Conservation (phyloP, 108 stramenopile species). For the Cylindrotheca fusiformis region DNA sequence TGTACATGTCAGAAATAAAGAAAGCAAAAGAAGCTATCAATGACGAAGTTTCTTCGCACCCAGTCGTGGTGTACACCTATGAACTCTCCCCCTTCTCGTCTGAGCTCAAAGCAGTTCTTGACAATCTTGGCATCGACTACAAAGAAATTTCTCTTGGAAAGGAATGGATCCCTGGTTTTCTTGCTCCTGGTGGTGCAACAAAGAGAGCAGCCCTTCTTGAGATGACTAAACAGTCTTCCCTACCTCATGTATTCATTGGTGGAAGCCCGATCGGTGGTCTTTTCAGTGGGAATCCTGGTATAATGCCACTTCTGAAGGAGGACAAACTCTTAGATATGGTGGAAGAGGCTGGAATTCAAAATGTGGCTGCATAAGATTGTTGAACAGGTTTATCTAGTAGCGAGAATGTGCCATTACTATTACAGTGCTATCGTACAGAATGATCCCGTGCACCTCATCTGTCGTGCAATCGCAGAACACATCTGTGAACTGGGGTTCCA, state of each 20-base stretch:
- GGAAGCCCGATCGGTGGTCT: slow-evolving; percentile 65
- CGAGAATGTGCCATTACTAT: too few relatives aligned
- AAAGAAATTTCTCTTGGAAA: slow-evolving; percentile 49
- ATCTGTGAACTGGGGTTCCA: slow-evolving; percentile 64
- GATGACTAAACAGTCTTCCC: slow-evolving; percentile 72
- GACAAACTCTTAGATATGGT: slow-evolving; percentile 17
- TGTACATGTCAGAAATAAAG: slow-evolving; percentile 34
- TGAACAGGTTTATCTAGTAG: too few relatives aligned
- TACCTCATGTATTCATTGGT: slow-evolving; percentile 67
- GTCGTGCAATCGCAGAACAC: slow-evolving; percentile 24
- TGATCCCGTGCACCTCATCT: not conserved
- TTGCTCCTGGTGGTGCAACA: slow-evolving; percentile 37
- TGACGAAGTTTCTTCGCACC: slow-evolving; percentile 19
- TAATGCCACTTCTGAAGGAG: slow-evolving; percentile 49
- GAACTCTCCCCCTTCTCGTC: slow-evolving; percentile 61
- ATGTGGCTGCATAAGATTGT: too few relatives aligned
- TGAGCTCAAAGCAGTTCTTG: slow-evolving; percentile 53
- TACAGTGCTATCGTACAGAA: not conserved
- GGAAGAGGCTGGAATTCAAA: not conserved
- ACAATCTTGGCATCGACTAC: slow-evolving; percentile 44
- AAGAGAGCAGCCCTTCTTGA: slow-evolving; percentile 54
- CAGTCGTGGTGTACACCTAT: slow-evolving; percentile 72
- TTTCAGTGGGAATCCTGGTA: slow-evolving; percentile 61
- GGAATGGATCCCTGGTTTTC: slow-evolving; percentile 72
- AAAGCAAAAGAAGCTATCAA: slow-evolving; percentile 45